Conservation (phyloP, 208 protist species). For the Wallacemonas sp. region DNA sequence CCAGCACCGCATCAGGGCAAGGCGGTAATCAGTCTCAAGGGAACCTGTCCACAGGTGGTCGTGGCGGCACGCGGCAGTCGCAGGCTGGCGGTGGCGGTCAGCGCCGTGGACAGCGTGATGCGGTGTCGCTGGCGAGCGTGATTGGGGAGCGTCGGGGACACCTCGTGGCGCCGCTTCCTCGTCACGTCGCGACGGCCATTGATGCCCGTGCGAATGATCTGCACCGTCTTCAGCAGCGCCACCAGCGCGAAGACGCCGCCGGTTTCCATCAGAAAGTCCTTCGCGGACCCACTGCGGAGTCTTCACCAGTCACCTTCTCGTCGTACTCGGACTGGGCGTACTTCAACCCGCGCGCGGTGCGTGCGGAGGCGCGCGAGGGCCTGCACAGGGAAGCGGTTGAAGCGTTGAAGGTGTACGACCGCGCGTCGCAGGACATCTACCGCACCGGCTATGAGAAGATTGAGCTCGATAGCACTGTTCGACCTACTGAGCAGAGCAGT, state of each 20-base stretch:
- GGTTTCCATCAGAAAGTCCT: conserved; percentile 57
- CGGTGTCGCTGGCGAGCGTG: conserved; percentile 55
- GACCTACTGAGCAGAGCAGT: conserved; percentile 26
- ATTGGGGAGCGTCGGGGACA: conserved; percentile 70
- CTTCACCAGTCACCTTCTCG: conserved; percentile 46
- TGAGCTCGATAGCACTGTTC: conserved; percentile 14
- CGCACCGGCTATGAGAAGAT: conserved; percentile 53
- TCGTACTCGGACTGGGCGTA: conserved; percentile 79
- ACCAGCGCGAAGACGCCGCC: conserved; percentile 75
- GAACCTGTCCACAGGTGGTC: background rate
- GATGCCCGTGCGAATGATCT: conserved; percentile 70
- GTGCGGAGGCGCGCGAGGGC: conserved; percentile 69
- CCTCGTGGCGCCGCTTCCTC: conserved; percentile 50
- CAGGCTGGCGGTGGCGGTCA: background rate
- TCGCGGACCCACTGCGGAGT: conserved; percentile 24
- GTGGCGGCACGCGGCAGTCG: background rate
- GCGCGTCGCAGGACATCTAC: conserved; percentile 63
- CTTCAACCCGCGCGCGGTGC: conserved; percentile 79
- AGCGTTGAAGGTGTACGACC: conserved; percentile 62
- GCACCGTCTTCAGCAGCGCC: conserved; percentile 69
- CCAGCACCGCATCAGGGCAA: background rate
- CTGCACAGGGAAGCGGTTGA: conserved; percentile 45
- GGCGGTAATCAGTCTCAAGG: background rate
- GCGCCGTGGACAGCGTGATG: conserved; percentile 22
- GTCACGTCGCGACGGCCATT: conserved; percentile 46